Evolutionary conservation across 2,329 filamentous ascomycete species (phyloP).

Genomic region (Botryotinia narcissicola): DNA sequence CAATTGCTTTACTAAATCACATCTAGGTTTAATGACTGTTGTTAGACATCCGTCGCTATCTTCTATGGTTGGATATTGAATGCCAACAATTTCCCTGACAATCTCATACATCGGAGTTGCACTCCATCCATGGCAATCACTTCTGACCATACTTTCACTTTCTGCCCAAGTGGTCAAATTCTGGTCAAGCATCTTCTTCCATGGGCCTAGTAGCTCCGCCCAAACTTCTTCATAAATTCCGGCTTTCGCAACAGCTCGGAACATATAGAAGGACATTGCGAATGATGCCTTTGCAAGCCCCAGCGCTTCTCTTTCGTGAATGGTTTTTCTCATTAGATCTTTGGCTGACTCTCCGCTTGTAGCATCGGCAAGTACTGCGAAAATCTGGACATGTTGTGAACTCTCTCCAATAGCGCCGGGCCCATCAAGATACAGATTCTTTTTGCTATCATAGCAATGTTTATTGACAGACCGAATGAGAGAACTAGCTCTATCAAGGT

Average conservation of each 20-base stretch:
- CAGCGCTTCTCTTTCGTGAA: neutral
- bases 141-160: slow-evolving; percentile 12
- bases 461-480: neutral
- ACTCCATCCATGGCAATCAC: slow-evolving; percentile 12
- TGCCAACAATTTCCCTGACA: neutral
- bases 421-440: slow-evolving; percentile 3
- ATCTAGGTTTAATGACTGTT: neutral
- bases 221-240: slow-evolving; percentile 7
- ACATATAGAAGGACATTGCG: neutral
- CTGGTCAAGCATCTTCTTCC: slow-evolving; percentile 1
- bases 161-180: slow-evolving; percentile 12
- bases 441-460: neutral
- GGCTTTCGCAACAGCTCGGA: neutral
- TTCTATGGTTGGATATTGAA: neutral
- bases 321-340: neutral
- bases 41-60: neutral
- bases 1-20: neutral
- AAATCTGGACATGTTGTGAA: slow-evolving; percentile 10
- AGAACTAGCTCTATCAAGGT: neutral
- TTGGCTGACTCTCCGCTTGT: neutral
- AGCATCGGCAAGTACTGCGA: neutral
- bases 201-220: neutral
- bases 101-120: slow-evolving; percentile 8
- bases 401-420: neutral
- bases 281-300: slow-evolving; percentile 1